Percentiles rank a stretch among this genome's conserved stretches.
Conservation (phyloP, 108 stramenopile genomes). For the Parmales sp. region DNA sequence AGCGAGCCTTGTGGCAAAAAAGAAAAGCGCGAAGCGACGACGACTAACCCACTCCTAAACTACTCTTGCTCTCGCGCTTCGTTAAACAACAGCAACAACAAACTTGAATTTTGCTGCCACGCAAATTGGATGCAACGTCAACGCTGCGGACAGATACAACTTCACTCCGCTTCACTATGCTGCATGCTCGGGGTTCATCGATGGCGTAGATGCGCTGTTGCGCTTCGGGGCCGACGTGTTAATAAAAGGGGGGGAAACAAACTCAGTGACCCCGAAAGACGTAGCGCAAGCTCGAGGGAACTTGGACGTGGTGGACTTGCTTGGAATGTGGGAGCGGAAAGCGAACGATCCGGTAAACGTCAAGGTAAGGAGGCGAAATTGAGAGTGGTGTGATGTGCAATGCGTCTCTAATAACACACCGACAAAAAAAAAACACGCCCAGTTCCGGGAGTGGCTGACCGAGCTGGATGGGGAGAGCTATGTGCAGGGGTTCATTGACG, state of each 20-base stretch:
- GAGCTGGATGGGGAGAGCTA: neutral
- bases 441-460: slow-evolving; percentile 5
- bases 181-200: neutral
- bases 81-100: neutral
- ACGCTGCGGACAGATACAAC: neutral
- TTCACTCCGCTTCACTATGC: slow-evolving; percentile 9
- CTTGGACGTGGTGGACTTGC: slow-evolving; percentile 2
- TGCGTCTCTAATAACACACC: too few relatives aligned
- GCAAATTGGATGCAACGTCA: neutral
- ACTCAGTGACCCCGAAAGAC: neutral
- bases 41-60: neutral
- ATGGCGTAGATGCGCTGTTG: neutral
- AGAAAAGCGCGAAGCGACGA: too few relatives aligned
- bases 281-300: neutral
- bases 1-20: too few relatives aligned
- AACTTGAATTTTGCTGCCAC: neutral
- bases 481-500: neutral
- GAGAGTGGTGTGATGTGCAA: neutral
- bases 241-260: neutral
- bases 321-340: slow-evolving; percentile 4
- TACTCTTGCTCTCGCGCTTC: neutral
- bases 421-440: too few relatives aligned
- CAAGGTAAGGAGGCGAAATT: neutral
- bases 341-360: too few relatives aligned
- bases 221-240: neutral